Evolutionary conservation across 1,284 basidiomycete species (phyloP), one percentile per base, ranked within the genome.

Genomic region (Leccinum pachyderme): DNA sequence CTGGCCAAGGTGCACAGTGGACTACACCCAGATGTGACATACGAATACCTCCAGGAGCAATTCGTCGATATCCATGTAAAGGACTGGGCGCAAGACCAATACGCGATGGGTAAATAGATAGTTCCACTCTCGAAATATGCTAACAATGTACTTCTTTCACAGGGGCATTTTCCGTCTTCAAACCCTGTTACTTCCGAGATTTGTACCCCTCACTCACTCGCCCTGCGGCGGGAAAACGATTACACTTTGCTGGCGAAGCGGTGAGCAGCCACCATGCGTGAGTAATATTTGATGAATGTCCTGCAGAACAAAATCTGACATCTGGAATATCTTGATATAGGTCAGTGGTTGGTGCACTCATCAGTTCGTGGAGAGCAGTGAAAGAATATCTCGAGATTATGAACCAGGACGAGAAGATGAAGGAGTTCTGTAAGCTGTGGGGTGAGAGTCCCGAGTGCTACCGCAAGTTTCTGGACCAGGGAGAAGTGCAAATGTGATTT

Each of bases 291-390:
- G 5, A 32, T 9, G 2, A 27, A 9, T 13, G 7, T 9, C 4
- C 0, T 4, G 15, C 6, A n/a, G 2, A 9, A n/a, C n/a, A n/a
- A n/a, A n/a, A n/a, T n/a, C n/a, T n/a, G n/a, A n/a, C n/a, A n/a
- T n/a, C n/a, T n/a, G n/a, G n/a, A n/a, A n/a, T n/a, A n/a, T n/a
- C n/a, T n/a, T n/a, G n/a, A n/a, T n/a, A n/a, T n/a, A n/a, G n/a
- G n/a, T n/a, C n/a, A n/a, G n/a, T 65, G 2, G 65, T 66, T 27
- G 63, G 63, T 12, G 65, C 63, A 3, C 56, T 65, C 11, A 61
- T 67, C 24, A 65, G 63, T 15, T 52, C 65, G 7, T 69, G 64
- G 67, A 58, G 56, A 25, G 65, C 65, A 1, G 63, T 66, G 5
- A 53, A 58, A 9, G 53, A 59, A 28, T 69, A 68, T 37, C 59